Percentiles rank a stretch among this genome's conserved stretches.
Conservation (phyloP, 2,329 filamentous ascomycete genomes). For the Penicillium nordicum region DNA sequence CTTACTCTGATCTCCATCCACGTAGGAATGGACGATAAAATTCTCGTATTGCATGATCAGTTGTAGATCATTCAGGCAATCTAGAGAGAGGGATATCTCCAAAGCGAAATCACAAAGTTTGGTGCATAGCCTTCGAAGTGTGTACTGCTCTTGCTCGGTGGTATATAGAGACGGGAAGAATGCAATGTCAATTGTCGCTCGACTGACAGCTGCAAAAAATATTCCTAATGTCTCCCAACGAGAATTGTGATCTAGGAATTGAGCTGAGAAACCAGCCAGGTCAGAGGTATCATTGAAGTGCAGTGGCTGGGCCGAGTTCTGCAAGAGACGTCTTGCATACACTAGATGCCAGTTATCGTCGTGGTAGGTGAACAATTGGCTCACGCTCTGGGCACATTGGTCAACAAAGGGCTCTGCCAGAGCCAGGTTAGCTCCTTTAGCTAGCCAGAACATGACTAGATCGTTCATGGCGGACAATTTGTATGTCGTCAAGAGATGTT, state of each 20-base stretch:
- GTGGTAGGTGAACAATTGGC: slow-evolving; percentile 21
- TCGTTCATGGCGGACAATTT: slow-evolving; percentile 24
- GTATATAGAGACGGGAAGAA: slow-evolving; percentile 31
- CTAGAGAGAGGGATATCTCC: slow-evolving; percentile 35
- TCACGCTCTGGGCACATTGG: slow-evolving; percentile 22
- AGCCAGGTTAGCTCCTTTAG: slow-evolving; percentile 25
- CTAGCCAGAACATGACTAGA: slow-evolving; percentile 25
- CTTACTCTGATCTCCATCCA: slow-evolving; percentile 47
- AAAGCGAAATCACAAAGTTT: slow-evolving; percentile 36
- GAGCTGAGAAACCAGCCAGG: slow-evolving; percentile 18
- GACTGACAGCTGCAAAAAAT: slow-evolving; percentile 36
- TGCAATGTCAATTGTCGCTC: slow-evolving; percentile 34
- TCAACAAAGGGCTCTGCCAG: slow-evolving; percentile 26
- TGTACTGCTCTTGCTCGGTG: slow-evolving; percentile 25
- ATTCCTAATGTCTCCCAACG: slow-evolving; percentile 42
- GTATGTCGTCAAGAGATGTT: slow-evolving; percentile 21
- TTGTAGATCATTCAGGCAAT: slow-evolving; percentile 45
- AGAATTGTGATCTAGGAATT: slow-evolving; percentile 27
- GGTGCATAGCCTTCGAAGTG: slow-evolving; percentile 23
- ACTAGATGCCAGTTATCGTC: slow-evolving; percentile 25
- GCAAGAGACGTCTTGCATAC: slow-evolving; percentile 21
- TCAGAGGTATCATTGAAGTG: slow-evolving; percentile 14
- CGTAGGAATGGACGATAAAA: slow-evolving; percentile 45
- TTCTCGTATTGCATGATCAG: slow-evolving; percentile 48
- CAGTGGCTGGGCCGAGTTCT: slow-evolving; percentile 21